Conservation (phyloP, 257 asterid species). For the Primulina eburnea region DNA sequence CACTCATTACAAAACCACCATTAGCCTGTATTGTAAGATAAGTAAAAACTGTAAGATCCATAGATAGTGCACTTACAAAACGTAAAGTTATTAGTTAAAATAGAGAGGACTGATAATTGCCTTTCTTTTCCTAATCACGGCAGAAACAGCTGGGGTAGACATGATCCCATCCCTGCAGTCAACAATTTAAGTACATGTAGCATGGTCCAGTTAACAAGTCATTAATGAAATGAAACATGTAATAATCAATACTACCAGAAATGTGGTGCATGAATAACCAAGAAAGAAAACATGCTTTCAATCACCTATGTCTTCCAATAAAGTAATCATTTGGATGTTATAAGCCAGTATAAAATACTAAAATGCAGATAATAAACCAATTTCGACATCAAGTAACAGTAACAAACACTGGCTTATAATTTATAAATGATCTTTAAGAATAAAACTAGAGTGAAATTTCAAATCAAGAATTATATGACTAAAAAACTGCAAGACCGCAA, state of each 20-base stretch:
- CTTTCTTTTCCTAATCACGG: constrained; percentile 92
- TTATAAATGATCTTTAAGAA: constrained; percentile 3
- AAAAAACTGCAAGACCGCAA: neutral
- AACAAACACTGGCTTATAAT: neutral
- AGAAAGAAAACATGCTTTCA: neutral
- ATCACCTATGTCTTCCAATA: neutral
- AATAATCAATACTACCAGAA: neutral
- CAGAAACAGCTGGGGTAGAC: constrained; percentile 97
- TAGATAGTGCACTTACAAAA: constrained; percentile 14
- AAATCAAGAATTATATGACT: neutral
- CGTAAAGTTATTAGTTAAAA: constrained; percentile 4
- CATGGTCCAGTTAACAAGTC: neutral
- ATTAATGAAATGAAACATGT: neutral
- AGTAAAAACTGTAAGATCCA: constrained; percentile 18
- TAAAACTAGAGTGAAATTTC: constrained; percentile 5
- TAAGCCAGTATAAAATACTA: neutral
- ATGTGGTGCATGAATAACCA: neutral
- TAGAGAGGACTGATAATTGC: constrained; percentile 31
- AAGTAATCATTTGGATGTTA: neutral
- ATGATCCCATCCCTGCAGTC: constrained; percentile 77
- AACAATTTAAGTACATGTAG: constrained; percentile 15
- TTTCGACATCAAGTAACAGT: neutral
- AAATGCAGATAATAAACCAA: neutral
- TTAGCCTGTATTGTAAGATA: constrained; percentile 57
- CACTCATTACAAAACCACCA: constrained; percentile 98